Percentiles rank a stretch among this genome's conserved stretches.
Conservation (phyloP, 164 flowering plant species). For the Annona squamosa region DNA sequence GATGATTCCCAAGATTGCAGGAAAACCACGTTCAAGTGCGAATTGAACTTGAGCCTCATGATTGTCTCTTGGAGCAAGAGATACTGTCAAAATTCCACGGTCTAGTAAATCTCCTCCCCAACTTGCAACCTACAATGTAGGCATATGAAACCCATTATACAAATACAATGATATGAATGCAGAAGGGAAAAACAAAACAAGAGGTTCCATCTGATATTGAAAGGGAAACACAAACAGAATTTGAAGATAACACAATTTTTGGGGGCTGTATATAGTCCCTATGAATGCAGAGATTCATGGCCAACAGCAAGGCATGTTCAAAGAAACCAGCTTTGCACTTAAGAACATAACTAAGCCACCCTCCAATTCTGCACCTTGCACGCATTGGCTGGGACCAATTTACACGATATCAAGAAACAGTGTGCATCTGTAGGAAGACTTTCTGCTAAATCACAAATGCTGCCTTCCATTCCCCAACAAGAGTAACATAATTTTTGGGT, state of each 20-base stretch:
- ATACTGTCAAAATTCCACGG: slow-evolving; percentile 80
- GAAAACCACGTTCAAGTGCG: slow-evolving; percentile 98
- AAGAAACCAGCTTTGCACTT: too few species aligned
- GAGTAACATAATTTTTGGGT: background rate
- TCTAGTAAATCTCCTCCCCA: slow-evolving; percentile 99
- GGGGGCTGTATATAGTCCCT: too few species aligned
- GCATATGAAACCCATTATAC: background rate
- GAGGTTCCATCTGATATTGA: too few species aligned
- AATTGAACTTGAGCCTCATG: slow-evolving; percentile 99
- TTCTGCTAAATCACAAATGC: too few species aligned
- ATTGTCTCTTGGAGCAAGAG: slow-evolving; percentile 98
- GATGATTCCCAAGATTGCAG: slow-evolving; percentile 90
- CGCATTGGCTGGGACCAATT: background rate
- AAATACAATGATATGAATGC: background rate
- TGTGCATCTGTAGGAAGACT: too few species aligned
- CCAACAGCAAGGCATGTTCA: too few species aligned
- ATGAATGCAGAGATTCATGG: too few species aligned
- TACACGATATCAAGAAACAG: background rate
- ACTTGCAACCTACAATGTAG: slow-evolving; percentile 73
- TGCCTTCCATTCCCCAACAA: background rate
- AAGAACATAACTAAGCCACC: too few species aligned
- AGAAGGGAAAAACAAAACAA: too few species aligned
- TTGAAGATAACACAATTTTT: background rate
- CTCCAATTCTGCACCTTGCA: background rate
- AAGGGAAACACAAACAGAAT: too few species aligned